Evolutionary conservation across 257 asterid genomes (phyloP), one percentile per base, ranked within the genome.

Genomic region (Fraxinus americana): DNA sequence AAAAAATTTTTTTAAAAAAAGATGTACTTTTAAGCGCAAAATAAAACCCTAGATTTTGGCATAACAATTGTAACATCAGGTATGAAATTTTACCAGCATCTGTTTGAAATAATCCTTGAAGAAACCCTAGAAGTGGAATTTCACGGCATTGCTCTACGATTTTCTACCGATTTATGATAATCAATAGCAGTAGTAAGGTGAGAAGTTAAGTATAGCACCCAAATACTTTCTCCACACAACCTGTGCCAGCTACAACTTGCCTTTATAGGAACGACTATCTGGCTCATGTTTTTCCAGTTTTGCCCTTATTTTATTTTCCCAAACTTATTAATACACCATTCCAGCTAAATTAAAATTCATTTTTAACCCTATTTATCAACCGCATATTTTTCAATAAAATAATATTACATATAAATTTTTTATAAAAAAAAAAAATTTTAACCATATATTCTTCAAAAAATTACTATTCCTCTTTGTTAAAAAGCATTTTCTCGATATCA

Each of bases 21-120:
- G 7, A 72, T 25, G 25, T 6, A 43, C 63, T 72, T 45, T 25
- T n/a, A 45, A 43, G 13, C 25, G 41, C 75, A 72, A 14, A 71
- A 41, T 23, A 43, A 71, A 72, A 72, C 75, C 75, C 75, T 72
- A 72, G 66, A 45, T 45, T 43, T 43, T 29, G 17, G 27, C 75
- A 27, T 41, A 4, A 4, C 13, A 61, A 25, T 25, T 63, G 30
- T 63, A 27, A 3, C 16, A 27, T 63, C 69, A 25, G 69, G 9
- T 11, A 23, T 25, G 17, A 63, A 63, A 25, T 63, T 63, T 63
- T 63, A 63, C 69, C 69, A 63, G 69, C 27, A 63, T 63, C 35
- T 63, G 69, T 17, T 63, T 9, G 69, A 63, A 25, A 63, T 63
- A 4, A 19, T 63, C 69, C 69, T 63, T 23, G 67, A 61, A 63